Evolutionary conservation across 345 rosid species (phyloP).

Genomic region (Pseudoturritis turrita): DNA sequence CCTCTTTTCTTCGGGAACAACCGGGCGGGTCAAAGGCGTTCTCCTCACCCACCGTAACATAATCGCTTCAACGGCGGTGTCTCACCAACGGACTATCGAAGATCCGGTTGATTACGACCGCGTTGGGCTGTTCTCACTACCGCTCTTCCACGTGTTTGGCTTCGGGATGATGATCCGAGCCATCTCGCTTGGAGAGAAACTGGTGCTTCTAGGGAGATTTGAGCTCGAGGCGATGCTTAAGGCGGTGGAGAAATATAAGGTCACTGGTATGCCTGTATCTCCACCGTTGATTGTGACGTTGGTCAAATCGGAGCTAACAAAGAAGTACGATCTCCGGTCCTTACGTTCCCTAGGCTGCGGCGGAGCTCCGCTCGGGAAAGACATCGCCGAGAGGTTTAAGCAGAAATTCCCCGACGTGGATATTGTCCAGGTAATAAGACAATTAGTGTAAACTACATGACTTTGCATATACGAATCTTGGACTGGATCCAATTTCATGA

Average conservation of each 20-base stretch:
- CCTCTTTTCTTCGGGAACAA: constrained; percentile 81
- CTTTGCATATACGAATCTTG: background rate
- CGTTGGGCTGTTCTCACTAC: constrained; percentile 47
- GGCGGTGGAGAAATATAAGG: constrained; percentile 54
- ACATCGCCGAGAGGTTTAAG: constrained; percentile 57
- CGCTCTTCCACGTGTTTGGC: constrained; percentile 54
- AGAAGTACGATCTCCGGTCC: constrained; percentile 62
- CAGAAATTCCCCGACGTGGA: constrained; percentile 68
- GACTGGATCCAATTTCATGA: background rate
- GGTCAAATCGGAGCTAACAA: constrained; percentile 59
- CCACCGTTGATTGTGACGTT: constrained; percentile 76
- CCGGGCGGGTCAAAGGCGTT: constrained; percentile 72
- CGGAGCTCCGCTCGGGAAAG: constrained; percentile 86
- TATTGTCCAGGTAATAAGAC: constrained; percentile 49
- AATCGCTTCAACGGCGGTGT: constrained; percentile 55
- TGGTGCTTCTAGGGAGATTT: constrained; percentile 49
- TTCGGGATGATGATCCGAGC: constrained; percentile 42
- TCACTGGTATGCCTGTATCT: constrained; percentile 67
- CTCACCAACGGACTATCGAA: constrained; percentile 12
- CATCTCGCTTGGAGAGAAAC: constrained; percentile 36
- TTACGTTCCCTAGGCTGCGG: constrained; percentile 53
- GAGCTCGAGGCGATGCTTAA: constrained; percentile 48
- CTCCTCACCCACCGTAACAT: constrained; percentile 63
- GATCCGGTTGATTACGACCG: constrained; percentile 33
- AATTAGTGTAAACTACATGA: background rate